These are phyloP conservation scores for Zymoseptoria tritici DNA, from an alignment of 2,329 filamentous ascomycete species.

Conservation along the genomic window DNA sequence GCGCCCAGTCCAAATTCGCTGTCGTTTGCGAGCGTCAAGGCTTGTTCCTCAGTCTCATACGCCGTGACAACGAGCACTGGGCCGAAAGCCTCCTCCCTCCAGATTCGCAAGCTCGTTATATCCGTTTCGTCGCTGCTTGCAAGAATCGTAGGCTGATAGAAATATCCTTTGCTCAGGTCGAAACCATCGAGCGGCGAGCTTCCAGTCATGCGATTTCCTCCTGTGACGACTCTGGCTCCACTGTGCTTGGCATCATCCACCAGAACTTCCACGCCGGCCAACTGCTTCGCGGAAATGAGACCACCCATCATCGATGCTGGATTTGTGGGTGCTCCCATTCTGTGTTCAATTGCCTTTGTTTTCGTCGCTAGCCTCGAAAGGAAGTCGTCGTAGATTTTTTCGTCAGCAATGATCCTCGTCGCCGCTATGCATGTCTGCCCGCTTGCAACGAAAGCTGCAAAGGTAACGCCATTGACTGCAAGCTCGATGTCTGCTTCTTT, in stretches of 20 bases:
- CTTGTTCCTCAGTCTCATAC: constrained; percentile 39
- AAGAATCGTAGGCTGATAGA: constrained; percentile 39
- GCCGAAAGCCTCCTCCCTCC: constrained; percentile 43
- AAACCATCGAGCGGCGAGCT: constrained; percentile 42
- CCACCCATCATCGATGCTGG: constrained; percentile 60
- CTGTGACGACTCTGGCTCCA: constrained; percentile 39
- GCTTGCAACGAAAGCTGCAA: constrained; percentile 48
- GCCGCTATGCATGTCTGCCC: constrained; percentile 52
- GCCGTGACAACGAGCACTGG: constrained; percentile 39
- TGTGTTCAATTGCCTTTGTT: constrained; percentile 58
- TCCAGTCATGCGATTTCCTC: constrained; percentile 38
- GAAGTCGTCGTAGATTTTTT: constrained; percentile 50
- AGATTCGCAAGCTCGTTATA: constrained; percentile 30
- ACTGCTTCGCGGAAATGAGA: constrained; percentile 53
- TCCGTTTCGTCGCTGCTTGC: constrained; percentile 28
- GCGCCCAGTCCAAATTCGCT: constrained; percentile 46
- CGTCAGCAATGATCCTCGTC: constrained; percentile 47
- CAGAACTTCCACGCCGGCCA: constrained; percentile 57
- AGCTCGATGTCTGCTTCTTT: constrained; percentile 32
- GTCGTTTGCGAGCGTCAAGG: constrained; percentile 43
- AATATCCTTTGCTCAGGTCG: constrained; percentile 48
- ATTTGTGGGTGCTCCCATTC: constrained; percentile 62
- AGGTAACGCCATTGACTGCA: constrained; percentile 55
- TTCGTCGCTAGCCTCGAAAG: constrained; percentile 50
- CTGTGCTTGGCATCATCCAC: constrained; percentile 60